Evolutionary conservation across 345 rosid genomes (phyloP).

Genomic region (Hibiscus mutabilis): DNA sequence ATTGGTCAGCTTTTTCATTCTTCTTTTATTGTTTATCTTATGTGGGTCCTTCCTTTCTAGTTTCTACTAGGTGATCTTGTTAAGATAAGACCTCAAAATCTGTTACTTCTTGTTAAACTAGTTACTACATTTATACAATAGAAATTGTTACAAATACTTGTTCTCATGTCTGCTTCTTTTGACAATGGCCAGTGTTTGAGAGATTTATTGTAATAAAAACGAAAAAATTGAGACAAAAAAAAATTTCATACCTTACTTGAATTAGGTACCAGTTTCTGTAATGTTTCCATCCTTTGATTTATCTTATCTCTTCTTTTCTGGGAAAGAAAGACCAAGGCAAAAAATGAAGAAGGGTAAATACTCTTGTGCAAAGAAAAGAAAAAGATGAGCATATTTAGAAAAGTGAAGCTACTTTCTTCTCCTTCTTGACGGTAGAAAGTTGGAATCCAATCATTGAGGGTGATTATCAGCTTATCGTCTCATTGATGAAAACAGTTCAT

Average conservation of each 20-base stretch:
- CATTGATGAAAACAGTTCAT: neutral
- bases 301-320: slow-evolving; percentile 99
- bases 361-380: no score
- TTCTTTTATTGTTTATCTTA: no score
- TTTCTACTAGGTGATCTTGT: no score
- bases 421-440: neutral
- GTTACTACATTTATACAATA: no score
- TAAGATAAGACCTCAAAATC: no score
- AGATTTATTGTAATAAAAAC: neutral
- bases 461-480: no score
- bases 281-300: slow-evolving; percentile 93
- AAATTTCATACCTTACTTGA: slow-evolving; percentile 75
- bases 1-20: neutral
- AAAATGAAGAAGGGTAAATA: neutral
- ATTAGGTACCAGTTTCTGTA: slow-evolving; percentile 94
- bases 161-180: no score
- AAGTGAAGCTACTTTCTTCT: neutral
- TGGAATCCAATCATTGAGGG: neutral
- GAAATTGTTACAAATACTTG: no score
- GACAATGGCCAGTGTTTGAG: neutral
- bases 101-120: no score
- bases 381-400: neutral
- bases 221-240: neutral
- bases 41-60: neutral
- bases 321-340: neutral